These are phyloP conservation scores for Metschnikowia borealis DNA, from an alignment of 805 yeast genomes.

Conservation along the genomic window DNA sequence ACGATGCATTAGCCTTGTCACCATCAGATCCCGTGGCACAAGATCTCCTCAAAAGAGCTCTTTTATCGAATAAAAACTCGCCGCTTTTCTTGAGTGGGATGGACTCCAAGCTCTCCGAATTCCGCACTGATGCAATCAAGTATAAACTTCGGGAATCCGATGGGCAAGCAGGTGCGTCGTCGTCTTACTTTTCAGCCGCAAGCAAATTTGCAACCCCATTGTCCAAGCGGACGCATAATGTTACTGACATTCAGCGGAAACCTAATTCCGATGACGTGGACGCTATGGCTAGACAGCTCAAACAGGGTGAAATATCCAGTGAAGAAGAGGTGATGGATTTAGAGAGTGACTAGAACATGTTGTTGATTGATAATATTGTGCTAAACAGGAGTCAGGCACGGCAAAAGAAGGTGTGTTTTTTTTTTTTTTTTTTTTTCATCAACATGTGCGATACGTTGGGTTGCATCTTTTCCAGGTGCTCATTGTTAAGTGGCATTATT, in stretches of 20 bases:
- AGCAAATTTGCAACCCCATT: slow-evolving; percentile 24
- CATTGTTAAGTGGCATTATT: no score
- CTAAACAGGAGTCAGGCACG: no score
- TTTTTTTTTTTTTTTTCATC: no score
- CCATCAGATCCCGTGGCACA: slow-evolving; percentile 83
- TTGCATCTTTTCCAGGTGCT: neutral
- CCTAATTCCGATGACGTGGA: slow-evolving; percentile 24
- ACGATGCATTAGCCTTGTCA: slow-evolving; percentile 71
- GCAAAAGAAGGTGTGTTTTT: no score
- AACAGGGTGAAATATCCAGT: slow-evolving; percentile 46
- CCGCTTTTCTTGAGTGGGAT: slow-evolving; percentile 12
- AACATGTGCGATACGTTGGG: no score
- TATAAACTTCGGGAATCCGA: neutral
- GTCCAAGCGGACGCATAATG: slow-evolving; percentile 15
- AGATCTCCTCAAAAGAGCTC: slow-evolving; percentile 76
- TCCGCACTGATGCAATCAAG: slow-evolving; percentile 1
- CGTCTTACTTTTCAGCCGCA: slow-evolving; percentile 6
- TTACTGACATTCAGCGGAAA: slow-evolving; percentile 5
- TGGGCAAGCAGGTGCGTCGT: neutral
- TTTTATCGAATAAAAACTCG: slow-evolving; percentile 48
- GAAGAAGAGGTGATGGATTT: slow-evolving; percentile 58
- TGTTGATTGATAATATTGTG: neutral
- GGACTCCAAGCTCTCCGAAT: slow-evolving; percentile 12
- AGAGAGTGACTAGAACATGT: slow-evolving; percentile 44
- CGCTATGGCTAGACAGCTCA: slow-evolving; percentile 36